Base-by-base conservation (phyloP, 1,284 basidiomycete species). In the Marasmius tenuissimus region DNA sequence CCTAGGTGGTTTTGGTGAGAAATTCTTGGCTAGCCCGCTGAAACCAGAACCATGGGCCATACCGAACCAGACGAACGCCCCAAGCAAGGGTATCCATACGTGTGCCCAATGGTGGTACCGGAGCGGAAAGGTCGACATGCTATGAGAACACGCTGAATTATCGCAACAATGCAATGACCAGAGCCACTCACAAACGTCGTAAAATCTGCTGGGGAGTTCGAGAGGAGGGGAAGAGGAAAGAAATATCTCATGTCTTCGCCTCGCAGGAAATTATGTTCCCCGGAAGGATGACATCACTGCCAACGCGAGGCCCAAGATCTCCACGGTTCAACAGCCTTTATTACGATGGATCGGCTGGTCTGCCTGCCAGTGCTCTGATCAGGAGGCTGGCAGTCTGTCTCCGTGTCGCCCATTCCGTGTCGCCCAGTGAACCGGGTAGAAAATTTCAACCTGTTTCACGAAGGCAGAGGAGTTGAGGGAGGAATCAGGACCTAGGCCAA, bases 21-120 rank as follows among this genome's bases (percentile, higher is more conserved):
- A 27, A 14, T 33, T 6, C 22, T 16, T 14, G 14, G 20, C 27
- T 33, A 16, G 33, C 27, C 14, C 10, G 14, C n/a, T 33, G 11
- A 51, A 7, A 27, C 14, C 14, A 51, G 11, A 33, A 33, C 10
- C 14, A 16, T 8, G 16, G 34, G 27, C 75, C 80, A 61, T 65
- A 85, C 85, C 76, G 65, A 85, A 88, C 89, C 89, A 91, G 37
- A 89, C 78, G 62, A 85, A 77, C 0, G 85, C 78, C 7, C 82
- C 75, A 59, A 86, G 76, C 37, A 85, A 58, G 10, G 89, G 89
- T 59, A 91, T 78, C 81, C 84, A 83, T 58, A 86, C 81, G 73
- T 86, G 87, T 57, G 76, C 71, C 81, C 86, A 88, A 63, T 87
- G 84, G 53, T 76, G 74, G 63, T 76, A 78, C 47, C 73, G 64